These are phyloP conservation scores for Hortiboletus campestris DNA, from an alignment of 768 basidiomycete genomes.

Conservation along the genomic window DNA sequence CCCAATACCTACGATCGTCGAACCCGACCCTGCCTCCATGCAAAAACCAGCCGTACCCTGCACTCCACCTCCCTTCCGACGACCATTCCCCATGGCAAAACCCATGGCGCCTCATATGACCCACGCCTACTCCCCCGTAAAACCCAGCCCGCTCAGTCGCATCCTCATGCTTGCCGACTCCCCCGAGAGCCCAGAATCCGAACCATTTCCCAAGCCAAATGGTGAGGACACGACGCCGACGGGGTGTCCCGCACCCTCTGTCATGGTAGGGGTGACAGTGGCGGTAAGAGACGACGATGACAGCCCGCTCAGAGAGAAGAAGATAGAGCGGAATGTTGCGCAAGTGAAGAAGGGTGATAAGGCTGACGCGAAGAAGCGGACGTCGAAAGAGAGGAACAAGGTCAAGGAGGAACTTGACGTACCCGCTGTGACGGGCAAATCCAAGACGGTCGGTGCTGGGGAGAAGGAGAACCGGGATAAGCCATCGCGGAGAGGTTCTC, in stretches of 20 bases:
- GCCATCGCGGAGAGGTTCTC: conserved; percentile 30
- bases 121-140: conserved; percentile 79
- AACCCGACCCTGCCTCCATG: conserved; percentile 14
- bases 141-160: conserved; percentile 77
- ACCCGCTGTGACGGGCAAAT: conserved; percentile 22
- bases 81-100: conserved; percentile 69
- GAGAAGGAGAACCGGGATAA: conserved; percentile 38
- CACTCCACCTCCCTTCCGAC: conserved; percentile 30
- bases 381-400: conserved; percentile 43
- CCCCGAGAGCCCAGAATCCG: conserved; percentile 40
- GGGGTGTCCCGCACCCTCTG: conserved; percentile 21
- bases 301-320: conserved; percentile 55
- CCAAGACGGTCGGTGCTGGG: conserved; percentile 29
- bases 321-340: conserved; percentile 33
- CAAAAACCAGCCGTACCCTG: conserved; percentile 8
- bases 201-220: not conserved
- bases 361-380: conserved; percentile 26
- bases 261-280: not conserved
- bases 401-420: conserved; percentile 24
- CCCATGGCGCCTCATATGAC: conserved; percentile 67
- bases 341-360: conserved; percentile 8
- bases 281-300: conserved; percentile 45
- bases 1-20: conserved; percentile 20
- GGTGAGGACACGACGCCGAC: conserved; percentile 25
- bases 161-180: conserved; percentile 72